Evolutionary conservation across 1,139 yeast species (phyloP), one percentile per base, ranked within the genome.

Genomic region (Kazachstania sp.): DNA sequence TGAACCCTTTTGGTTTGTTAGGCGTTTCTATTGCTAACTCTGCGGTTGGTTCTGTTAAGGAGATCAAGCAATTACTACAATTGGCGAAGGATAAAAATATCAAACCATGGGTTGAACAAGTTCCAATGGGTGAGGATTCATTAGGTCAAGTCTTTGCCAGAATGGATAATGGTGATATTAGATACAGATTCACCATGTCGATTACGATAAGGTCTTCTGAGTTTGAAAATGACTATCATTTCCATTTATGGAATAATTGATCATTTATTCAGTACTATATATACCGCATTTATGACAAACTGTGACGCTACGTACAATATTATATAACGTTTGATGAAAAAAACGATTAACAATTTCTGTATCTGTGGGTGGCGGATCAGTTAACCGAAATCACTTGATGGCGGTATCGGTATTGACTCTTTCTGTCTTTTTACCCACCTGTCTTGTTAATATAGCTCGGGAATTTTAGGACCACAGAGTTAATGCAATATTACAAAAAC

Each of bases 101-200:
- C 54, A 70, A 69, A 50, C 77, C 82, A 32, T 78, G 83, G 83
- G 71, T 77, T 51, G 83, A 79, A 66, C 68, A 71, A 28, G 61
- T 78, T 40, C 78, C 79, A 41, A 67, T 79, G 52, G 66, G 71
- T 45, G 79, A 72, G 58, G 74, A 66, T 45, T 71, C 72, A 53
- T 73, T 75, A 44, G 67, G 69, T 43, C 68, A 71, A 56, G 82
- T 78, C 8, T 70, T 77, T 55, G 70, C 71, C 42, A 72, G 75
- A 58, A 68, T 75, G 54, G 71, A 71, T 45, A 55, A 65, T 19
- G 78, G 79, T 58, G 80, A 79, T 52, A 81, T 78, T 48, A 73
- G 74, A 54, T 81, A 78, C 63, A 77, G 86, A 70, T 74, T 78
- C 58, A 81, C 80, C 11, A 69, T 81, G 57, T 77, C 46, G 79